A percentile compares a stretch with the other conserved stretches of the same genome.
Conservation (phyloP, 169 alveolate species). For the Eimeria maxima region DNA sequence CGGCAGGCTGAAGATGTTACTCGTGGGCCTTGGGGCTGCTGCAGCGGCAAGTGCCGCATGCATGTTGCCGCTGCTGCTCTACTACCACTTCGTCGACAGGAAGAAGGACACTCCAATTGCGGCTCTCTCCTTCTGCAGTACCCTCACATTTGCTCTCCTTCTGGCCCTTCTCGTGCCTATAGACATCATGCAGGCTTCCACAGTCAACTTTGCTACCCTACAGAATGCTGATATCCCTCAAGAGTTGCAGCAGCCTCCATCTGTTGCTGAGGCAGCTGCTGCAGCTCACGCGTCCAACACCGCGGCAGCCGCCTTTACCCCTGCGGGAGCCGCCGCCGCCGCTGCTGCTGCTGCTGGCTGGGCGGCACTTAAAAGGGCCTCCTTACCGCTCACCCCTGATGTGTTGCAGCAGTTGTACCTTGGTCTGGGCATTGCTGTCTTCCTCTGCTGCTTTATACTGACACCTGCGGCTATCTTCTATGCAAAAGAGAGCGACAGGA, state of each 20-base stretch:
- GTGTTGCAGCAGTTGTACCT: constrained; percentile 39
- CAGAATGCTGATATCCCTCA: neutral
- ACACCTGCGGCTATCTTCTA: constrained; percentile 71
- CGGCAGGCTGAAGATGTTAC: constrained; percentile 13
- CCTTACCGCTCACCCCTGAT: constrained; percentile 55
- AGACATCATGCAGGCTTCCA: constrained; percentile 64
- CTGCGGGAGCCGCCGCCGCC: constrained; percentile 73
- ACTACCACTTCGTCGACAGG: constrained; percentile 66
- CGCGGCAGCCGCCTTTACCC: constrained; percentile 33
- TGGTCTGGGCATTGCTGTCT: constrained; percentile 44
- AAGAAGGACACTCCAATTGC: constrained; percentile 43
- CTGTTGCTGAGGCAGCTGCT: constrained; percentile 57
- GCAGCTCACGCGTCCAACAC: constrained; percentile 1
- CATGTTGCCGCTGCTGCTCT: constrained; percentile 60
- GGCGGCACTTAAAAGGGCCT: constrained; percentile 48
- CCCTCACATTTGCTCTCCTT: constrained; percentile 36
- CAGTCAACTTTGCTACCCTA: neutral
- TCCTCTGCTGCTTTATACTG: constrained; percentile 52
- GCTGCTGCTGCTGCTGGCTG: constrained; percentile 72
- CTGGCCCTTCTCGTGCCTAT: constrained; percentile 67
- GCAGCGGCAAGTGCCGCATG: constrained; percentile 60
- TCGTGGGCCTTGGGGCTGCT: constrained; percentile 60
- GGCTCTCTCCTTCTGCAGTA: constrained; percentile 46
- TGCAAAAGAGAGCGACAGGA: constrained; percentile 29
- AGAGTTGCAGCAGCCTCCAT: neutral